These are phyloP conservation scores for Massospora cicadina DNA, from an alignment of 371 early-diverging fungal genomes.

Conservation along the genomic window DNA sequence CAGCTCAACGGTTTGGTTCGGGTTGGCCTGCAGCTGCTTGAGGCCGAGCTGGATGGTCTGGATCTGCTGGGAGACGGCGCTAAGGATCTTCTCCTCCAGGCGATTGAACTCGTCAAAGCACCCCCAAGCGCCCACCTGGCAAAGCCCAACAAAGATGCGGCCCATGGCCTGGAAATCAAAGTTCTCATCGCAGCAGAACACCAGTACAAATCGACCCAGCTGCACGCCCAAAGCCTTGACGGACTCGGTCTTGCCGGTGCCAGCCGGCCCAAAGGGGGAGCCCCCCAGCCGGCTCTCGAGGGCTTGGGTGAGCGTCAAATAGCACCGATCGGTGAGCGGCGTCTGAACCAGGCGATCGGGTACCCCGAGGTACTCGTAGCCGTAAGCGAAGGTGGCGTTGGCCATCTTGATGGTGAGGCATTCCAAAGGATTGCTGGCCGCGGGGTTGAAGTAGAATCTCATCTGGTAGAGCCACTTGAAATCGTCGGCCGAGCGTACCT, in stretches of 20 bases:
- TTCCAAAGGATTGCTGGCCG: constrained; percentile 42
- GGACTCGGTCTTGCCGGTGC: constrained; percentile 90
- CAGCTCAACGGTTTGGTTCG: constrained; percentile 71
- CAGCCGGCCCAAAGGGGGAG: constrained; percentile 94
- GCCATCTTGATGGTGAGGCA: constrained; percentile 78
- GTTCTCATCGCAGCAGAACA: constrained; percentile 98
- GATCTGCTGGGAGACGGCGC: constrained; percentile 96
- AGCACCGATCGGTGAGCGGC: constrained; percentile 94
- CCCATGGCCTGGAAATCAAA: constrained; percentile 99
- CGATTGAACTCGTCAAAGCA: constrained; percentile 99
- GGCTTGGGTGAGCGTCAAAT: constrained; percentile 92
- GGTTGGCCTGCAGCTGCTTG: constrained; percentile 38
- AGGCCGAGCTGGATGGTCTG: constrained; percentile 94
- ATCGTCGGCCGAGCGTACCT: constrained; percentile 44
- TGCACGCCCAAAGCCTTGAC: constrained; percentile 95
- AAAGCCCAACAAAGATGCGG: constrained; percentile 96
- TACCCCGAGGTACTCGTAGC: constrained; percentile 95
- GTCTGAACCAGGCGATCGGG: constrained; percentile 95
- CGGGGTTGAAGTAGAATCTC: constrained; percentile 77
- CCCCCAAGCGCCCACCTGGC: constrained; percentile 97
- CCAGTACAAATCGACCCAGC: constrained; percentile 90
- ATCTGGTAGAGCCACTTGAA: constrained; percentile 95
- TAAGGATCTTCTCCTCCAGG: constrained; percentile 90
- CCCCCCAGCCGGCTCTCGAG: constrained; percentile 85
- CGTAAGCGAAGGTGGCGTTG: constrained; percentile 83